These are phyloP conservation scores for Phytophthora rubi DNA, from an alignment of 352 stramenopile genomes.

Conservation along the genomic window DNA sequence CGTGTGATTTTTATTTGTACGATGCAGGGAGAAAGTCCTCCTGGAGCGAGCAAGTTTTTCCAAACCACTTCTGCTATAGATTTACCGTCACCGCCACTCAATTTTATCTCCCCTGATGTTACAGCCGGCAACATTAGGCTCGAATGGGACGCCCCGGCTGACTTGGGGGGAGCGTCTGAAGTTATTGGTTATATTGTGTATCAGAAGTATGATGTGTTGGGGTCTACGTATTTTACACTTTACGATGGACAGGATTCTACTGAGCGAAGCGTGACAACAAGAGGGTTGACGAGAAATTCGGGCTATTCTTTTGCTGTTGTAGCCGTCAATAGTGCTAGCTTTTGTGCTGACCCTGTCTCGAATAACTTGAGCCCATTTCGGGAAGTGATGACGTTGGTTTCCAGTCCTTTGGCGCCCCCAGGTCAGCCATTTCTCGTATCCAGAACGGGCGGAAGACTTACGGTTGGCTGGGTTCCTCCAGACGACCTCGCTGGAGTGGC, in stretches of 20 bases:
- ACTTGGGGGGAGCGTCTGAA: conserved; percentile 51
- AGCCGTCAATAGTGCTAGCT: conserved; percentile 55
- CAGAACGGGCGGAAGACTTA: conserved; percentile 51
- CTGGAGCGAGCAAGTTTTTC: conserved; percentile 26
- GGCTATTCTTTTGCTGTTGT: conserved; percentile 57
- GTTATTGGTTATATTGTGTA: conserved; percentile 65
- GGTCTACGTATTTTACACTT: conserved; percentile 43
- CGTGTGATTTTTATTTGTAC: neutral
- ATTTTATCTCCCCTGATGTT: conserved; percentile 39
- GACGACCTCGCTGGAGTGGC: conserved; percentile 57
- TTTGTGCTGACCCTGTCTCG: conserved; percentile 40
- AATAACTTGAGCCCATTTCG: conserved; percentile 38
- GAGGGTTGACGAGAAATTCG: conserved; percentile 35
- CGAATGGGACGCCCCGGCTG: conserved; percentile 52
- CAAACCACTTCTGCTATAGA: conserved; percentile 35
- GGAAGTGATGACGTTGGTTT: conserved; percentile 40
- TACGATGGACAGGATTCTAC: conserved; percentile 63
- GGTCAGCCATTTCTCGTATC: conserved; percentile 21
- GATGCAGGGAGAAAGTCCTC: conserved; percentile 43
- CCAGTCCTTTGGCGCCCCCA: conserved; percentile 41
- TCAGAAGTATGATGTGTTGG: conserved; percentile 32
- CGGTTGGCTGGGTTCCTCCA: conserved; percentile 51
- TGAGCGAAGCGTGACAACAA: conserved; percentile 26
- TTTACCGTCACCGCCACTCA: conserved; percentile 50
- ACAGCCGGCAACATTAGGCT: conserved; percentile 66